Evolutionary conservation across 106 monocot genomes (phyloP), one percentile per base, ranked within the genome.

Genomic region (Gastrodia elata): DNA sequence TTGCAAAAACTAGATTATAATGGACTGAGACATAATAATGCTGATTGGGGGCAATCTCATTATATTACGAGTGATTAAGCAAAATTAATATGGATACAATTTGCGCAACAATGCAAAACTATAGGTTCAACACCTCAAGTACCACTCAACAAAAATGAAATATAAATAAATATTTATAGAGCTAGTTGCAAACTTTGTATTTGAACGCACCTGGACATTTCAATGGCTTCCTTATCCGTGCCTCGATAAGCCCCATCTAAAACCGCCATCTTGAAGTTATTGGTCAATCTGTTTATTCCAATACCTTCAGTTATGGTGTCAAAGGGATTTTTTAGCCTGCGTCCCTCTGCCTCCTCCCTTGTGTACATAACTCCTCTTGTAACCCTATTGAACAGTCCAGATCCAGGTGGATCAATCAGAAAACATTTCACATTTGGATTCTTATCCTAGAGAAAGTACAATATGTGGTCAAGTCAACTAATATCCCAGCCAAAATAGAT

Each of bases 271-370:
- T 81, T 42, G 49, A 98, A 98, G 70, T 98, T 98, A 77, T 81
- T 83, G 11, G 97, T 98, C 64, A 93, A 52, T 78, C 97, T 82
- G 77, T 98, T 93, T 68, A 98, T 93, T 65, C 97, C 97, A 48
- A 98, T 93, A 42, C 97, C 97, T 91, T 98, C 97, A 0, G 93
- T 98, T 39, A 98, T 79, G 30, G 97, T 93, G 64, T 98, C 93
- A 76, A 98, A 98, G 65, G 97, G 97, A 68, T 98, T 90, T 76
- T 98, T 98, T 70, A 98, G 79, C 70, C 97, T 84, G 22, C 78
- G 78, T 4, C 97, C 97, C 69, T 98, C 97, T 6, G 97, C 97
- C 80, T 98, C 97, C 75, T 98, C 90, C 72, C 78, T 93, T 25
- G 97, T 87, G 77, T 98, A 98, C 97, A 98, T 88, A 32, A 98